Base-by-base conservation (phyloP, 2,329 filamentous ascomycete species). In the Penicillium nordicum region DNA sequence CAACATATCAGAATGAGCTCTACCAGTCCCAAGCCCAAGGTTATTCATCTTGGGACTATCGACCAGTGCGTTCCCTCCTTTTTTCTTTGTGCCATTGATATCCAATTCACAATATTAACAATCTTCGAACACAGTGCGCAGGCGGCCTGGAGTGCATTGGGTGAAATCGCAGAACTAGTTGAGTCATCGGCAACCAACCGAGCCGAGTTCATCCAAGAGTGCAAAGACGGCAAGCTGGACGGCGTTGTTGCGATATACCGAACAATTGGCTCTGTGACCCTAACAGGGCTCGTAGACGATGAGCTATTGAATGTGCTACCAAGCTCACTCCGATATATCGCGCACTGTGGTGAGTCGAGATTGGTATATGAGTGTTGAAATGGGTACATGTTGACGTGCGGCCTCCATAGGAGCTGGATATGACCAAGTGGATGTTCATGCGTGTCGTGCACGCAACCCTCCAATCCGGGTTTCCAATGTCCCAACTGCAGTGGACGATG, bases 401-500 rank as follows among this genome's bases (percentile, higher is more conserved):
- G 8, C 25, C 50, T 12, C 16, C 27, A 57, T 58, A 88, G 87
- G 89, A 59, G 89, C 91, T 54, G 92, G 92, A 37, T 96, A 96
- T 74, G 91, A 96, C 72, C 88, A 92, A 72, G 80, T 95, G 60
- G 87, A 92, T 71, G 79, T 92, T 9, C 72, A 82, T 45, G 87
- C 88, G 38, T 93, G 89, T 78, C 88, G 85, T 10, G 78, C 79
- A 1, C 84, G 84, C 51, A 78, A 79, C 25, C 74, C 74, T 2
- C 73, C 76, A 4, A 82, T 95, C 61, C 81, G 78, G 41, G 88
- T 96, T 34, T 91, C 89, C 61, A 94, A 95, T 73, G 87, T 88
- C 1, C 91, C 90, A n/a, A 86, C 83, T 0, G 88, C 88, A 29
- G 88, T 92, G 42, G 87, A 94, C 72, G 88, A 94, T 70, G 85